Conservation (phyloP, 1,139 yeast genomes). For the Kurtzmaniella quercitrusa region DNA sequence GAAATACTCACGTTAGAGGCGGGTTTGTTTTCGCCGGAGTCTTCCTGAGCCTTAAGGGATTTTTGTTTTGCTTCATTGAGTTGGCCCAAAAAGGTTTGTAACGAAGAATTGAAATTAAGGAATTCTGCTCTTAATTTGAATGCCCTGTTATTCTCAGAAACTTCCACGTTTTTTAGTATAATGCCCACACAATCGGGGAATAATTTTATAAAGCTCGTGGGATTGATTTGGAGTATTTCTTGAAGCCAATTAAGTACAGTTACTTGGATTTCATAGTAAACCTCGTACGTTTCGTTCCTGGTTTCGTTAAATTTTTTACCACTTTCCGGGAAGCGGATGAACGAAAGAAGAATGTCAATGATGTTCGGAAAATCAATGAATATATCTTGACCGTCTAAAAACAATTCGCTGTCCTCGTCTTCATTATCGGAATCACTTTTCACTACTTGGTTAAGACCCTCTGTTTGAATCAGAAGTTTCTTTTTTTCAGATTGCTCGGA, state of each 20-base stretch:
- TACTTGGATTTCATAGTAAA: slow-evolving; percentile 72
- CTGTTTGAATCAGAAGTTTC: slow-evolving; percentile 8
- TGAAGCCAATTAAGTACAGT: slow-evolving; percentile 84
- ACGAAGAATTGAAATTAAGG: slow-evolving; percentile 31
- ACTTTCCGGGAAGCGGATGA: slow-evolving; percentile 51
- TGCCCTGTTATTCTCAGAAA: slow-evolving; percentile 37
- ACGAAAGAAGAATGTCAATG: slow-evolving; percentile 74
- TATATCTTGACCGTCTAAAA: slow-evolving; percentile 84
- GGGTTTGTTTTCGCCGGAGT: background rate
- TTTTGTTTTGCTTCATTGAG: slow-evolving; percentile 18
- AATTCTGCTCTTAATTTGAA: slow-evolving; percentile 36
- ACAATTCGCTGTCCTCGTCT: slow-evolving; percentile 45
- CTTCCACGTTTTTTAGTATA: slow-evolving; percentile 35
- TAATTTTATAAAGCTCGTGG: slow-evolving; percentile 67
- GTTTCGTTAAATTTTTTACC: slow-evolving; percentile 24
- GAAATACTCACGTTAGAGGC: background rate
- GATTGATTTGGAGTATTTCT: slow-evolving; percentile 68
- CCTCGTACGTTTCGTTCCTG: slow-evolving; percentile 36
- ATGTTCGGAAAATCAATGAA: slow-evolving; percentile 77
- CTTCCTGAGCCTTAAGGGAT: slow-evolving; percentile 4
- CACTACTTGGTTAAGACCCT: background rate
- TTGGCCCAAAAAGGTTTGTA: slow-evolving; percentile 31
- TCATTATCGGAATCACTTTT: slow-evolving; percentile 9
- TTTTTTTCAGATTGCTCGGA: slow-evolving; percentile 9
- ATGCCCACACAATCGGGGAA: slow-evolving; percentile 43